These are phyloP conservation scores for Candolleomyces efflorescens DNA, from an alignment of 768 basidiomycete species.

Conservation along the genomic window DNA sequence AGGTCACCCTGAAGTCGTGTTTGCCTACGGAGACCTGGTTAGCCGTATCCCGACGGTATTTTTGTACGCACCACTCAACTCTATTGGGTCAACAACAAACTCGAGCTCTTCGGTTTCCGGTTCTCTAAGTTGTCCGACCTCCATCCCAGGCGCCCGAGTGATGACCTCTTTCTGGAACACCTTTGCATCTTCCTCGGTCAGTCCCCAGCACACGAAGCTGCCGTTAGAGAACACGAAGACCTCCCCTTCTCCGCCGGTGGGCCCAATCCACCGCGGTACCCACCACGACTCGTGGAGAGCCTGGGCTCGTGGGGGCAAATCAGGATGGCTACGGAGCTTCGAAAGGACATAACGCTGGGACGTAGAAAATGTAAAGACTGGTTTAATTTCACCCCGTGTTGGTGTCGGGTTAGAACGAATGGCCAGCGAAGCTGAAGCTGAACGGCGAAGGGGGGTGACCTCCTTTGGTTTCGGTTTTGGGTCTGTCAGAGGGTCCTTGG, in stretches of 20 bases:
- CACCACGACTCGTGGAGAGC: constrained; percentile 76
- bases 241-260: constrained; percentile 62
- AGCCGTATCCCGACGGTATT: constrained; percentile 10
- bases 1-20: constrained; percentile 90
- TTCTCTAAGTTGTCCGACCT: constrained; percentile 61
- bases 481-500: constrained; percentile 20
- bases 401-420: constrained; percentile 86
- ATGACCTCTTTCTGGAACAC: constrained; percentile 65
- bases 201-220: constrained; percentile 87
- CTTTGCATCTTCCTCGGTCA: constrained; percentile 70
- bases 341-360: constrained; percentile 78
- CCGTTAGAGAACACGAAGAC: constrained; percentile 88
- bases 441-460: constrained; percentile 72
- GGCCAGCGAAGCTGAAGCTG: constrained; percentile 80
- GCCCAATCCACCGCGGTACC: constrained; percentile 62
- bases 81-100: constrained; percentile 85
- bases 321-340: constrained; percentile 47
- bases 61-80: constrained; percentile 51
- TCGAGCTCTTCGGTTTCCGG: constrained; percentile 89
- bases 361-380: constrained; percentile 82
- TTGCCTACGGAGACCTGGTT: constrained; percentile 39
- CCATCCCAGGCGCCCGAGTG: constrained; percentile 44
- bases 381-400: constrained; percentile 72
- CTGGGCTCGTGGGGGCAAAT: constrained; percentile 51
- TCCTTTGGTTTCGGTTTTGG: constrained; percentile 76